A percentile compares a stretch with the other conserved stretches of the same genome.
Evolutionary conservation across 2,329 filamentous ascomycete genomes (phyloP).

Genomic region (Cladobotryum mycophilum): DNA sequence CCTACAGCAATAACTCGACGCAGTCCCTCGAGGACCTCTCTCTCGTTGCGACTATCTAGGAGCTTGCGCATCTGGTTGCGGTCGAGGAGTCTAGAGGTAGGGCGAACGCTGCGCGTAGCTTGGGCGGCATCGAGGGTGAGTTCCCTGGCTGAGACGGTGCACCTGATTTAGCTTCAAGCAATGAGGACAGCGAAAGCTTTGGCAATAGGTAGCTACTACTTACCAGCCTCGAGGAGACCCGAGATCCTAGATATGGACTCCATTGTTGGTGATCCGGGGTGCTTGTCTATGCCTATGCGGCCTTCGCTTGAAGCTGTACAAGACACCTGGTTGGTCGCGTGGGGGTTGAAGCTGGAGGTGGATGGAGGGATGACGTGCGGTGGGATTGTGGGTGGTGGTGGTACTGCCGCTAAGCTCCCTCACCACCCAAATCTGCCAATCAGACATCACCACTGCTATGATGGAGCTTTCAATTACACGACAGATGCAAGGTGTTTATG

Average conservation of each 20-base stretch:
- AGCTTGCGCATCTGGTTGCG: conserved; percentile 88
- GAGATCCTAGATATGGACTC: conserved; percentile 95
- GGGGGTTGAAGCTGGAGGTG: background rate
- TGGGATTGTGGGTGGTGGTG: background rate
- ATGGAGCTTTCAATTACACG: too few species aligned
- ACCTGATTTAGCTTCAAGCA: conserved; percentile 1
- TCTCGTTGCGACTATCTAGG: conserved; percentile 86
- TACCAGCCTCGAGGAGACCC: conserved; percentile 89
- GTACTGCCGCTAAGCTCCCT: background rate
- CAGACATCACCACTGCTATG: too few species aligned
- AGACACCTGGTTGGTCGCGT: conserved; percentile 3
- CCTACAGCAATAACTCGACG: conserved; percentile 80
- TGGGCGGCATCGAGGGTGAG: conserved; percentile 95
- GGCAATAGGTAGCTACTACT: conserved; percentile 20
- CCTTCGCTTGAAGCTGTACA: conserved; percentile 7
- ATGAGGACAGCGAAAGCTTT: conserved; percentile 13
- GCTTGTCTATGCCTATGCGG: conserved; percentile 1
- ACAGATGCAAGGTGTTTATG: too few species aligned
- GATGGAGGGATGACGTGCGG: conserved; percentile 11
- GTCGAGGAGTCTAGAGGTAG: conserved; percentile 60
- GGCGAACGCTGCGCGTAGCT: conserved; percentile 64
- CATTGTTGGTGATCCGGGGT: conserved; percentile 48
- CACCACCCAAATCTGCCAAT: background rate
- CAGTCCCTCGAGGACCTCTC: conserved; percentile 87
- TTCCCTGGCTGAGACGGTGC: conserved; percentile 67